Evolutionary conservation across 176 grass and related monocot species (phyloP).

Genomic region (Coix lacrymajobi): DNA sequence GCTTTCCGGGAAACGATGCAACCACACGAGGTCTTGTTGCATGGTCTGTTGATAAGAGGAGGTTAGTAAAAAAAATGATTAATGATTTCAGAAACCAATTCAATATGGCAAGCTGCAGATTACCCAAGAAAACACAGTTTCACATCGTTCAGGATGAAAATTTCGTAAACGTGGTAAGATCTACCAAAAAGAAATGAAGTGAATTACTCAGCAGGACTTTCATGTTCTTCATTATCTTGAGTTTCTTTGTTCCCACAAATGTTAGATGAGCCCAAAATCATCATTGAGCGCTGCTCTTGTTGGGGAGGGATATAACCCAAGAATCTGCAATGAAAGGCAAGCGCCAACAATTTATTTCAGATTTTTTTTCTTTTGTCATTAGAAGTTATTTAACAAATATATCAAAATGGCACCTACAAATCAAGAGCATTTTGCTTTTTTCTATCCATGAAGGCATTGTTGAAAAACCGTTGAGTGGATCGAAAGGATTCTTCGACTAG

Average conservation of each 20-base stretch:
- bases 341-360: not conserved
- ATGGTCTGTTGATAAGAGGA: too few relatives aligned
- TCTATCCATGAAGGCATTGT: slow-evolving; percentile 53
- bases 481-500: slow-evolving; percentile 33
- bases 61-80: too few relatives aligned
- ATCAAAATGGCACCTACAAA: slow-evolving; percentile 36
- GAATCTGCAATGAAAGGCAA: slow-evolving; percentile 30
- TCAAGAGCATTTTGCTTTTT: slow-evolving; percentile 64
- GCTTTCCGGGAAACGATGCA: too few relatives aligned
- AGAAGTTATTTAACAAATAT: not conserved
- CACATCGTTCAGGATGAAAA: too few relatives aligned
- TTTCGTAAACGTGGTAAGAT: too few relatives aligned
- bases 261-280: slow-evolving; percentile 1
- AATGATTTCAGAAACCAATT: too few relatives aligned
- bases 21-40: too few relatives aligned
- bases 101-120: too few relatives aligned
- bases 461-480: slow-evolving; percentile 46
- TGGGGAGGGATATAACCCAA: slow-evolving; percentile 56
- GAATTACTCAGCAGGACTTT: slow-evolving; percentile 19
- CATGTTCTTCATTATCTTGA: slow-evolving; percentile 20
- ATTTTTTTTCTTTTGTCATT: not conserved
- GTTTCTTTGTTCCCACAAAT: not conserved
- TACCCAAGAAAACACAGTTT: too few relatives aligned
- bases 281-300: slow-evolving; percentile 33
- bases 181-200: not conserved